A percentile compares a stretch with the other conserved stretches of the same genome.
Conservation (phyloP, 805 yeast species). For the Ogataea naganishii region DNA sequence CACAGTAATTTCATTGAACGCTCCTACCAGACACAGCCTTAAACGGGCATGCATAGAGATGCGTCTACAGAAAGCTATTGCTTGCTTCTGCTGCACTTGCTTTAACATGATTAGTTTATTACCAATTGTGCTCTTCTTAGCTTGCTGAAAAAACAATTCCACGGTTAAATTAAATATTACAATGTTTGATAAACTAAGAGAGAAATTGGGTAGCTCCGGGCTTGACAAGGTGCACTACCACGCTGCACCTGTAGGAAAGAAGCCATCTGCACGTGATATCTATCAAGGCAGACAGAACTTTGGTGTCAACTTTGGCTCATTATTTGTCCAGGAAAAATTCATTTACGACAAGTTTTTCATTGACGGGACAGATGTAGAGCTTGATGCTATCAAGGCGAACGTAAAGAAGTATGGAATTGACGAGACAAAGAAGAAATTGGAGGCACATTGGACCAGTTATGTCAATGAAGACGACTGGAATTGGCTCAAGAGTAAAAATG, state of each 20-base stretch:
- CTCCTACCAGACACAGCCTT: too few relatives aligned
- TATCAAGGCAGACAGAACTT: slow-evolving; percentile 54
- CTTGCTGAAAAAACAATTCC: too few relatives aligned
- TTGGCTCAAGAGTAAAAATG: slow-evolving; percentile 58
- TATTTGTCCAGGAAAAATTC: slow-evolving; percentile 77
- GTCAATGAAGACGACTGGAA: slow-evolving; percentile 69
- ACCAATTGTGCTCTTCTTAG: too few relatives aligned
- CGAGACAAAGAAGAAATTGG: slow-evolving; percentile 43
- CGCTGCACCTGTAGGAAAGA: slow-evolving; percentile 25
- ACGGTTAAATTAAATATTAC: too few relatives aligned
- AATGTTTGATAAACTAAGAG: slow-evolving; percentile 1
- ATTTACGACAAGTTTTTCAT: slow-evolving; percentile 57
- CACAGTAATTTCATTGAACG: too few relatives aligned
- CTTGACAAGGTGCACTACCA: slow-evolving; percentile 20
- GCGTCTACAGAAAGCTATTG: too few relatives aligned
- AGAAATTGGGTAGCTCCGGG: not conserved
- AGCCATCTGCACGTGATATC: slow-evolving; percentile 37
- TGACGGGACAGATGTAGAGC: slow-evolving; percentile 55
- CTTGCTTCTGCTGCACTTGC: too few relatives aligned
- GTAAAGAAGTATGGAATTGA: slow-evolving; percentile 43
- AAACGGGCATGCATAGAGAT: too few relatives aligned
- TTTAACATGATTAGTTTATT: too few relatives aligned
- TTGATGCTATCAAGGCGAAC: slow-evolving; percentile 54
- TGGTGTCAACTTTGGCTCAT: slow-evolving; percentile 82
- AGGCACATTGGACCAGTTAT: slow-evolving; percentile 59